A percentile compares a stretch with the other conserved stretches of the same genome.
Conservation (phyloP, 1,284 basidiomycete species). For the Calocybe gambosa region DNA sequence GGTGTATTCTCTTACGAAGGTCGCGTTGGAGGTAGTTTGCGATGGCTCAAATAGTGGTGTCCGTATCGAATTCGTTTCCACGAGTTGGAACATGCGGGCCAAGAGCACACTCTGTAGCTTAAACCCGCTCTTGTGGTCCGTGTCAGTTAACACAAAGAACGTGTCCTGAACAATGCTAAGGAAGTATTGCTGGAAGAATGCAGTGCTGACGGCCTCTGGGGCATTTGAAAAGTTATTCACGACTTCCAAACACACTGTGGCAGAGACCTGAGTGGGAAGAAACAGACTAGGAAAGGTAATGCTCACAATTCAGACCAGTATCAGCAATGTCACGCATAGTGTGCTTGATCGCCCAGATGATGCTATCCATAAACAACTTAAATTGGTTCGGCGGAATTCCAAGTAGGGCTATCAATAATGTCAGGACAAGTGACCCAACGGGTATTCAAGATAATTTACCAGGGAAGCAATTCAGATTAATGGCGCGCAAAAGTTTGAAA, state of each 20-base stretch:
- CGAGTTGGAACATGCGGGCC: slow-evolving; percentile 90
- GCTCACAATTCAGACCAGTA: slow-evolving; percentile 81
- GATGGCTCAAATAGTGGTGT: slow-evolving; percentile 85
- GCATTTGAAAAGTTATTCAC: slow-evolving; percentile 93
- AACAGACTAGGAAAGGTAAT: slow-evolving; percentile 5
- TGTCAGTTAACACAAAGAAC: slow-evolving; percentile 96
- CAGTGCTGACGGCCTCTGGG: slow-evolving; percentile 69
- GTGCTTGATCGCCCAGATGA: slow-evolving; percentile 99
- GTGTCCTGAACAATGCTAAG: slow-evolving; percentile 92
- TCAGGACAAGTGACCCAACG: slow-evolving; percentile 3
- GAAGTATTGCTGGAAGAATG: slow-evolving; percentile 79
- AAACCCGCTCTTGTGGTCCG: slow-evolving; percentile 98
- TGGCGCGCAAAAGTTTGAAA: slow-evolving; percentile 93
- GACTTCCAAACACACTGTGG: slow-evolving; percentile 85
- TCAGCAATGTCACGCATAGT: slow-evolving; percentile 99
- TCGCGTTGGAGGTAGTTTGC: slow-evolving; percentile 71
- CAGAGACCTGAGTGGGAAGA: slow-evolving; percentile 12
- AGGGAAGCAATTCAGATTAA: slow-evolving; percentile 95
- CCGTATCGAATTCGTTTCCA: slow-evolving; percentile 78
- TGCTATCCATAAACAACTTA: slow-evolving; percentile 97
- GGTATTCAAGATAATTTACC: slow-evolving; percentile 39
- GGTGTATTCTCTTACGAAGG: slow-evolving; percentile 86
- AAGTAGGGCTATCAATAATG: slow-evolving; percentile 60
- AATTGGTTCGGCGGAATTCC: slow-evolving; percentile 89
- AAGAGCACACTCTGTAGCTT: slow-evolving; percentile 89